Percentiles rank a stretch among this genome's conserved stretches.
These are phyloP conservation scores for Cytospora mali DNA, from an alignment of 2,329 filamentous ascomycete species.

Conservation along the genomic window DNA sequence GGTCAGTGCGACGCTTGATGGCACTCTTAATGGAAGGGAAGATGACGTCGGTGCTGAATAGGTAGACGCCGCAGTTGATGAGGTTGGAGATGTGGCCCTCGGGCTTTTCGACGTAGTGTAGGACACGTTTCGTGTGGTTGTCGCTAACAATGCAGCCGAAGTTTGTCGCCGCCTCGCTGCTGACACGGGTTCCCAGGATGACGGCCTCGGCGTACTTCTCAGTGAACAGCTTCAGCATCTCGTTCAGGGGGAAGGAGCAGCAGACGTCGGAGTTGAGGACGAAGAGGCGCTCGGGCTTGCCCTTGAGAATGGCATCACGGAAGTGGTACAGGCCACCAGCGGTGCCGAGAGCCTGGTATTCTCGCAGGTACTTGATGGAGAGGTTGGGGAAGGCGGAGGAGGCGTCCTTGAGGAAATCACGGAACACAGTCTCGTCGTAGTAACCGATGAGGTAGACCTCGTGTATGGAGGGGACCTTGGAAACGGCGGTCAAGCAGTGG, in stretches of 20 bases:
- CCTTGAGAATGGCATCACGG: constrained; percentile 97
- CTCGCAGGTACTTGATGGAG: constrained; percentile 91
- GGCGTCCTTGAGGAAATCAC: constrained; percentile 95
- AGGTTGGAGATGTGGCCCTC: constrained; percentile 97
- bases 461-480: constrained; percentile 86
- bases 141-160: constrained; percentile 98
- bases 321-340: constrained; percentile 98
- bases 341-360: constrained; percentile 95
- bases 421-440: constrained; percentile 96
- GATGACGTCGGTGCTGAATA: constrained; percentile 93
- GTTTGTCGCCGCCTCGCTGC: constrained; percentile 89
- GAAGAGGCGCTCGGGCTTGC: constrained; percentile 91
- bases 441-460: constrained; percentile 98
- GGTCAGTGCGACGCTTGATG: constrained; percentile 92
- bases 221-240: constrained; percentile 93
- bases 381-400: constrained; percentile 83
- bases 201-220: constrained; percentile 96
- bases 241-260: constrained; percentile 94
- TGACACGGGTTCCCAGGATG: constrained; percentile 89
- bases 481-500: constrained; percentile 91
- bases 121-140: constrained; percentile 87
- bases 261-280: constrained; percentile 98
- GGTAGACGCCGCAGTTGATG: constrained; percentile 99
- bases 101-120: constrained; percentile 99
- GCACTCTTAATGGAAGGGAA: constrained; percentile 93